A percentile compares a stretch with the other conserved stretches of the same genome.
These are phyloP conservation scores for Colletotrichum higginsianum DNA, from an alignment of 2,329 filamentous ascomycete species.

Conservation along the genomic window DNA sequence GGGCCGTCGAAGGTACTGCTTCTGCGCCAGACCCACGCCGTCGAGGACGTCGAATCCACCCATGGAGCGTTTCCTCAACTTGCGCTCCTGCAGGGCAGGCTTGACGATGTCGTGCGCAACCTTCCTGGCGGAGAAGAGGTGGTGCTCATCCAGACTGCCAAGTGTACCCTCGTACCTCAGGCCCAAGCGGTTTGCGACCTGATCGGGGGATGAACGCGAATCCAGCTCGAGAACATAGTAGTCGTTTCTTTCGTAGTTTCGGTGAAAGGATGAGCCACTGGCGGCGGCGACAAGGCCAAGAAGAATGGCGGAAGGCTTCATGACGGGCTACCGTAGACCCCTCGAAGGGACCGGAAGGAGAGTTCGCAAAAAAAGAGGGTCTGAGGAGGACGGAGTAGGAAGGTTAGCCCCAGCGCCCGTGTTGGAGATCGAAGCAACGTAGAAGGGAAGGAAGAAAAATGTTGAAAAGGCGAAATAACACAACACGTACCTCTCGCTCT, in stretches of 20 bases:
- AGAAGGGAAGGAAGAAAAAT: neutral
- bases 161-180: constrained; percentile 86
- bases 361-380: constrained; percentile 1
- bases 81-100: constrained; percentile 66
- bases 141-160: constrained; percentile 83
- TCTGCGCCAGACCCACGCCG: constrained; percentile 83
- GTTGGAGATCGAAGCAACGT: constrained; percentile 4
- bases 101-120: constrained; percentile 72
- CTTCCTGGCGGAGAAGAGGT: constrained; percentile 85
- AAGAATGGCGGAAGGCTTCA: constrained; percentile 69
- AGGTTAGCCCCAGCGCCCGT: constrained; percentile 28
- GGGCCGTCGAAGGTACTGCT: constrained; percentile 71
- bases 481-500: constrained; percentile 24
- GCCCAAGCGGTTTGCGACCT: constrained; percentile 81
- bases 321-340: constrained; percentile 49
- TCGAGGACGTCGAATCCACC: constrained; percentile 75
- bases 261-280: constrained; percentile 66
- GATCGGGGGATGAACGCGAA: constrained; percentile 73
- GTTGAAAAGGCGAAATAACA: constrained; percentile 4
- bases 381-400: constrained; percentile 13
- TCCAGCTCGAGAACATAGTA: constrained; percentile 94
- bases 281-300: constrained; percentile 66
- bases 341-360: constrained; percentile 28
- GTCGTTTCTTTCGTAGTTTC: constrained; percentile 85
- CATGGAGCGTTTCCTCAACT: constrained; percentile 73